Conservation (phyloP, 1,139 yeast genomes). For the Pichia kudriavzevii region DNA sequence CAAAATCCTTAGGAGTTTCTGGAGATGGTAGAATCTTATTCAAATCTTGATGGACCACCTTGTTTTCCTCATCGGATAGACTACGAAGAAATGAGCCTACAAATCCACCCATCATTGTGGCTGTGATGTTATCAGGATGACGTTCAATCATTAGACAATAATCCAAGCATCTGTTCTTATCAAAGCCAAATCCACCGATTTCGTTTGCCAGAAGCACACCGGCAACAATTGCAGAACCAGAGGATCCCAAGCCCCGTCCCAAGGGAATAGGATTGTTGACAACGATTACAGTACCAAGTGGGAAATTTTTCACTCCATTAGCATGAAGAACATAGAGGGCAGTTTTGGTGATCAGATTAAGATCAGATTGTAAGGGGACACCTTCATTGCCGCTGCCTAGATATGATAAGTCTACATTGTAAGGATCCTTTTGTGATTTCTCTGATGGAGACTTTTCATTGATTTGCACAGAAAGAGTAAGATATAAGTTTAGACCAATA, state of each 20-base stretch:
- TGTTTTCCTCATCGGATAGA: conserved; percentile 59
- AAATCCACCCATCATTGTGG: conserved; percentile 98
- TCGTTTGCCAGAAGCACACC: conserved; percentile 91
- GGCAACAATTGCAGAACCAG: conserved; percentile 98
- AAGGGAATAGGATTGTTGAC: conserved; percentile 89
- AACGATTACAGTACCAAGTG: conserved; percentile 73
- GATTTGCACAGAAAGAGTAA: conserved; percentile 53
- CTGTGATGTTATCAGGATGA: conserved; percentile 97
- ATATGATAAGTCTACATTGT: conserved; percentile 64
- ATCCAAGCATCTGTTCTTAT: conserved; percentile 80
- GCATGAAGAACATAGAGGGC: conserved; percentile 87
- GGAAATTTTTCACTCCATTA: conserved; percentile 66
- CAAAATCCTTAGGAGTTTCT: conserved; percentile 25
- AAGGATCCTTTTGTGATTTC: conserved; percentile 41
- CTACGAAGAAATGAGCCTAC: conserved; percentile 91
- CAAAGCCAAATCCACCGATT: conserved; percentile 62
- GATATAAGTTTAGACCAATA: conserved; percentile 68
- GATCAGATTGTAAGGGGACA: conserved; percentile 71
- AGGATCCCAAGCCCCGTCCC: conserved; percentile 94
- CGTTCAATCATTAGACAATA: conserved; percentile 95
- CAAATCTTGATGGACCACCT: conserved; percentile 73
- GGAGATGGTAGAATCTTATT: conserved; percentile 72
- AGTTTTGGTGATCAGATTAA: conserved; percentile 82
- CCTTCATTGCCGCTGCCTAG: conserved; percentile 47
- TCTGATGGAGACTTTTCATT: conserved; percentile 42